A percentile compares a stretch with the other conserved stretches of the same genome.
These are phyloP conservation scores for Aspergillus sp. DNA, from an alignment of 2,329 filamentous ascomycete genomes.

Conservation along the genomic window DNA sequence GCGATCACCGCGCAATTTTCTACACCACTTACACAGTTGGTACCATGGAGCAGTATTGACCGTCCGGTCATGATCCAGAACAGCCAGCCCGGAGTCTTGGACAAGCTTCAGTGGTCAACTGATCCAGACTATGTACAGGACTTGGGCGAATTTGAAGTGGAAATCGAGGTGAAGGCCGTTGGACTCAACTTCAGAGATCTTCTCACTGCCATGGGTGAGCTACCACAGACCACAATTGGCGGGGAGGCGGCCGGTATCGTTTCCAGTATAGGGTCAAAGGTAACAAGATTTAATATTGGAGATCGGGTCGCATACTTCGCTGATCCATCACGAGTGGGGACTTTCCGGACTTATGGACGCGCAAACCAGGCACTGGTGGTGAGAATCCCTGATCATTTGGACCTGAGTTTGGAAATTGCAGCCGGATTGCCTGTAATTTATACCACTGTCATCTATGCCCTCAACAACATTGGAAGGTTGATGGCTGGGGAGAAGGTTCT, in stretches of 20 bases:
- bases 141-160: constrained; percentile 9
- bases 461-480: constrained; percentile 15
- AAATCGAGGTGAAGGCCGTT: constrained; percentile 9
- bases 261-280: constrained; percentile 22
- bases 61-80: too few species aligned
- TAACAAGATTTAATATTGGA: constrained; percentile 23
- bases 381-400: too few species aligned
- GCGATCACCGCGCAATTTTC: too few species aligned
- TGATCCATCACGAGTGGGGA: too few species aligned
- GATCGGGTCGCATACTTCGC: constrained; percentile 15
- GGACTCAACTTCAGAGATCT: constrained; percentile 25
- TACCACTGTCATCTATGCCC: constrained; percentile 16
- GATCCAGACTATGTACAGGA: too few species aligned
- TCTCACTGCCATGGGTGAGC: constrained; percentile 31
- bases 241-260: constrained; percentile 31
- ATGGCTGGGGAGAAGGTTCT: constrained; percentile 15
- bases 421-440: constrained; percentile 16
- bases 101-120: too few species aligned
- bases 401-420: constrained; percentile 13
- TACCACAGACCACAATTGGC: constrained; percentile 23
- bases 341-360: too few species aligned
- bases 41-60: too few species aligned
- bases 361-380: too few species aligned
- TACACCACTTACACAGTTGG: too few species aligned
- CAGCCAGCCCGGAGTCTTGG: too few species aligned